phyloP scores from a whole-genome alignment of 495 filamentous ascomycete species.

The Penicillium odoratum region DNA sequence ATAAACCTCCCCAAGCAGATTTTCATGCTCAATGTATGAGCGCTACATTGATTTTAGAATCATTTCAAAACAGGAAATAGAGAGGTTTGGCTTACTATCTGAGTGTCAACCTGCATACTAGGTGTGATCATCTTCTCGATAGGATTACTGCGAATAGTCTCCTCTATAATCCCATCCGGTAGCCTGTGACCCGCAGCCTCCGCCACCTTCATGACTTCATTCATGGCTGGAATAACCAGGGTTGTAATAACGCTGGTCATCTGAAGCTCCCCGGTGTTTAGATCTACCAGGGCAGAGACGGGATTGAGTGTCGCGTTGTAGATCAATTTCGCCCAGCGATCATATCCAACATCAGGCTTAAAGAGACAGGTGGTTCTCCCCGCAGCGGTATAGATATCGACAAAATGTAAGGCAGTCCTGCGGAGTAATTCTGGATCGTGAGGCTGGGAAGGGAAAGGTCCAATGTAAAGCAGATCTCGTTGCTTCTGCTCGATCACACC shows the following conservation, averaged over 20 bases:
- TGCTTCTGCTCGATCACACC: slow-evolving; percentile 15
- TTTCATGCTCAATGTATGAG: background rate
- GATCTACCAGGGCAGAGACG: slow-evolving; percentile 18
- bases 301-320: slow-evolving; percentile 22
- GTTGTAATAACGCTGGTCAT: slow-evolving; percentile 4
- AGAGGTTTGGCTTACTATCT: background rate
- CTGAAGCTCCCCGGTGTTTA: slow-evolving; percentile 12
- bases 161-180: slow-evolving; percentile 9
- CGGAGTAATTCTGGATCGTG: slow-evolving; percentile 1
- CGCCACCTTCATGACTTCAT: slow-evolving; percentile 16
- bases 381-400: background rate
- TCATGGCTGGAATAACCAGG: slow-evolving; percentile 20
- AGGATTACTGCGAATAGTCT: slow-evolving; percentile 12
- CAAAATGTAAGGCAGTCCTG: background rate
- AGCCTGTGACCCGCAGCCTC: slow-evolving; percentile 20
- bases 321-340: slow-evolving; percentile 10
- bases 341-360: background rate
- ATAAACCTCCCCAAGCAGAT: background rate
- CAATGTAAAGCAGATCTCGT: slow-evolving; percentile 14
- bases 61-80: background rate
- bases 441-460: slow-evolving; percentile 6
- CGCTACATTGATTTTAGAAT: background rate
- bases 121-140: slow-evolving; percentile 17
- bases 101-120: slow-evolving; percentile 18
- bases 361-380: background rate